Conservation (phyloP, 2,329 filamentous ascomycete species). For the Paraphaeosphaeria sporulosa region DNA sequence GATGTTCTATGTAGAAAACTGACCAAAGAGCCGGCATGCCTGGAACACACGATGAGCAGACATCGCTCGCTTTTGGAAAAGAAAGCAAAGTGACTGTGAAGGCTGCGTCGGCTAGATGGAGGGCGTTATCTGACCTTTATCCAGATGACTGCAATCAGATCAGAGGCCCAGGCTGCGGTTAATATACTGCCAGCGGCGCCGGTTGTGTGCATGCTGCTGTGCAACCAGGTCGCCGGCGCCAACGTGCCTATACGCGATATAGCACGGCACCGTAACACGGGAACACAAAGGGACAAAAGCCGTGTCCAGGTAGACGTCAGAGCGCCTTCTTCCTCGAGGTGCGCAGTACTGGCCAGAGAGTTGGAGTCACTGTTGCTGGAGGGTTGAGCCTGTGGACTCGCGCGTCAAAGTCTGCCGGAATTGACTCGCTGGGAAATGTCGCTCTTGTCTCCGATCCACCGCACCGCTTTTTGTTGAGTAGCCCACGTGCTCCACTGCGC, state of each 20-base stretch:
- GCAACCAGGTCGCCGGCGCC: not conserved
- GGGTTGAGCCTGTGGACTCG: no score
- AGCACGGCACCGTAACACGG: not conserved
- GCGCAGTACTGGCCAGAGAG: no score
- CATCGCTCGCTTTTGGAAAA: not conserved
- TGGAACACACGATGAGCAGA: not conserved
- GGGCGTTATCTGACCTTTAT: constrained; percentile 22
- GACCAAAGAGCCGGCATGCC: not conserved
- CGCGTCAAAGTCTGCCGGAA: not conserved
- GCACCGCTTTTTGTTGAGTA: not conserved
- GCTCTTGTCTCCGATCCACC: not conserved
- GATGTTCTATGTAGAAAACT: not conserved
- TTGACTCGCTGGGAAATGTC: not conserved
- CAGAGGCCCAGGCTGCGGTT: constrained; percentile 12
- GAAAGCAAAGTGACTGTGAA: not conserved
- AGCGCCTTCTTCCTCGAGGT: no score
- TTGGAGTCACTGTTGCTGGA: no score
- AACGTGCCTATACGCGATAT: not conserved
- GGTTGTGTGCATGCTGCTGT: constrained; percentile 6
- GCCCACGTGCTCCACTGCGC: not conserved
- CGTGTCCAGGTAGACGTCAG: not conserved
- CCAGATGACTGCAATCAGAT: constrained; percentile 14
- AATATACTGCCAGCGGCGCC: constrained; percentile 8
- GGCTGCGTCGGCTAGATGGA: constrained; percentile 15
- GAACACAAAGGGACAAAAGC: no score